These are phyloP conservation scores for Phyllosticta paracitricarpa DNA, from an alignment of 2,329 filamentous ascomycete species.

Conservation along the genomic window DNA sequence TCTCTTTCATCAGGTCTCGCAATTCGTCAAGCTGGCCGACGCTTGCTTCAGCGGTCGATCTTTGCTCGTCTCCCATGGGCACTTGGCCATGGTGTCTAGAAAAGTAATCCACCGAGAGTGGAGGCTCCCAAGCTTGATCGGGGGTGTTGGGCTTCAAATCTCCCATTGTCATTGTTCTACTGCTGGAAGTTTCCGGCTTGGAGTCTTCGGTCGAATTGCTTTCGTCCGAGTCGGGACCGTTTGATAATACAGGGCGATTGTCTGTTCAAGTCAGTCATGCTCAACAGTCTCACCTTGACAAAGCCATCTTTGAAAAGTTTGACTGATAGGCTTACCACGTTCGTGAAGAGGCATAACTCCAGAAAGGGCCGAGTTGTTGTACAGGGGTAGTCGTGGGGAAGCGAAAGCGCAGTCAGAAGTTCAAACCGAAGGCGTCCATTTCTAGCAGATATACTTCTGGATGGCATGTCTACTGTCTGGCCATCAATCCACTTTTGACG, in stretches of 20 bases:
- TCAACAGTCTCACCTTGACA: not conserved
- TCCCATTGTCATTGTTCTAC: not conserved
- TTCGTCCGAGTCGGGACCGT: not conserved
- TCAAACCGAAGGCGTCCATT: not conserved
- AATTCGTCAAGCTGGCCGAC: not conserved
- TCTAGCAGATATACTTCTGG: not conserved
- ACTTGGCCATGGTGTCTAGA: not conserved
- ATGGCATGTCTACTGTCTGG: not conserved
- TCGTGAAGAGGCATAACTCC: not conserved
- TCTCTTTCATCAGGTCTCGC: not conserved
- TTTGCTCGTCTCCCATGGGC: not conserved
- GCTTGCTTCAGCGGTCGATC: not conserved
- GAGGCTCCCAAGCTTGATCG: not conserved
- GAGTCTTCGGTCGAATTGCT: not conserved
- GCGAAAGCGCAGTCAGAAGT: not conserved
- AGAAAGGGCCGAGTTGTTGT: not conserved
- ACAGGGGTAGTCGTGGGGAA: not conserved
- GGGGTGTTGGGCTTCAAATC: not conserved
- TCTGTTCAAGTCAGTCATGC: not conserved
- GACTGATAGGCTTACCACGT: not conserved
- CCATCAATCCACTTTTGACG: not conserved
- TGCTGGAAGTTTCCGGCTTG: not conserved
- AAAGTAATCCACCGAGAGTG: not conserved
- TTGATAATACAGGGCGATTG: not conserved
- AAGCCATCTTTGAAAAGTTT: not conserved